Conservation (phyloP, 768 basidiomycete species). For the Phanerochaete carnosa region DNA sequence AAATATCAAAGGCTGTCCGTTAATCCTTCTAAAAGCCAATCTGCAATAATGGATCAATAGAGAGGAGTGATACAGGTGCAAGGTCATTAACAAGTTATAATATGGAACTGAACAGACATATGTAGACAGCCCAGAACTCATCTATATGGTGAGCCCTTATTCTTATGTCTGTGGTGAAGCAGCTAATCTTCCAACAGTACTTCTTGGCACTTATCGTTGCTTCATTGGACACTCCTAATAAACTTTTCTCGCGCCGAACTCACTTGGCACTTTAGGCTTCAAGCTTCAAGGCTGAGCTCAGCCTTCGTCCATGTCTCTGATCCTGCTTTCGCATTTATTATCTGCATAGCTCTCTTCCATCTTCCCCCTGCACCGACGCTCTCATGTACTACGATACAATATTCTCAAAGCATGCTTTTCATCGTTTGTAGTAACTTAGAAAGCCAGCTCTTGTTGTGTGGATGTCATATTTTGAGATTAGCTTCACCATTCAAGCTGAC, state of each 20-base stretch:
- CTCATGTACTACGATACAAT: conserved; percentile 56
- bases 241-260: conserved; percentile 65
- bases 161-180: not conserved
- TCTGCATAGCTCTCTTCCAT: conserved; percentile 86
- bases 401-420: conserved; percentile 61
- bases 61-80: conserved; percentile 55
- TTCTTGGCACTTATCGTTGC: conserved; percentile 78
- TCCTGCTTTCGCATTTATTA: conserved; percentile 79
- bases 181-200: conserved; percentile 44
- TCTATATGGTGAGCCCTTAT: conserved; percentile 63
- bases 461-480: conserved; percentile 79
- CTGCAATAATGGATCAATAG: conserved; percentile 44
- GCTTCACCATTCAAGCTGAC: conserved; percentile 80
- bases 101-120: conserved; percentile 76
- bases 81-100: conserved; percentile 78
- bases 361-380: conserved; percentile 68
- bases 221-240: conserved; percentile 66
- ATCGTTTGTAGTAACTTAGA: conserved; percentile 60
- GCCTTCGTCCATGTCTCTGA: conserved; percentile 46
- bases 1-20: conserved; percentile 32
- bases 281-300: conserved; percentile 17
- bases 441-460: conserved; percentile 66
- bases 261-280: conserved; percentile 57
- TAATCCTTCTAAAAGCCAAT: conserved; percentile 35
- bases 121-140: conserved; percentile 78